These are phyloP conservation scores for Paramecium biaurelia DNA, from an alignment of 73 alveolate genomes.

Conservation along the genomic window DNA sequence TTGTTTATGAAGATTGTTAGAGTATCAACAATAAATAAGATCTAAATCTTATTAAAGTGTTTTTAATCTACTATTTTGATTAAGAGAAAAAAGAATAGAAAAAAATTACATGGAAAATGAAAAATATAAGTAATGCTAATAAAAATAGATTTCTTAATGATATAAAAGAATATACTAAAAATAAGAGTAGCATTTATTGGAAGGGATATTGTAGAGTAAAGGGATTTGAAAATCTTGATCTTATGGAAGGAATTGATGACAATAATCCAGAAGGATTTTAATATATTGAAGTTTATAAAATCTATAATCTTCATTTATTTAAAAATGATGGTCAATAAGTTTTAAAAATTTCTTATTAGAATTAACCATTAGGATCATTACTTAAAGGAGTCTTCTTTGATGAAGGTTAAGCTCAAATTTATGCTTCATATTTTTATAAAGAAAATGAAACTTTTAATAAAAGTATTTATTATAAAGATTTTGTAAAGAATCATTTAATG, in stretches of 20 bases:
- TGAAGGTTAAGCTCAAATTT: slow-evolving; percentile 9
- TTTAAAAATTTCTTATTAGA: neutral
- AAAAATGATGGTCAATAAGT: neutral
- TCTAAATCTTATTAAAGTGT: slow-evolving; percentile 49
- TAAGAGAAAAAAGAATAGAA: neutral
- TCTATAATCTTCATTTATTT: slow-evolving; percentile 41
- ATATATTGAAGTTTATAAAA: slow-evolving; percentile 60
- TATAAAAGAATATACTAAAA: neutral
- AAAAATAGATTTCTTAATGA: slow-evolving; percentile 9
- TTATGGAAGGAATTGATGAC: slow-evolving; percentile 32
- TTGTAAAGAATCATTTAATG: slow-evolving; percentile 34
- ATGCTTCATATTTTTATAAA: slow-evolving; percentile 57
- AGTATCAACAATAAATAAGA: slow-evolving; percentile 32
- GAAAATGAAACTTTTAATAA: neutral
- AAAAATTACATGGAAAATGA: slow-evolving; percentile 47
- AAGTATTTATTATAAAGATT: slow-evolving; percentile 13
- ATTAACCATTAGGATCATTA: slow-evolving; percentile 49
- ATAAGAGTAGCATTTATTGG: slow-evolving; percentile 33
- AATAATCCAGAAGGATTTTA: neutral
- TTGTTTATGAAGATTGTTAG: neutral
- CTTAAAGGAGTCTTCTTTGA: slow-evolving; percentile 59
- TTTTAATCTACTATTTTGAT: slow-evolving; percentile 44
- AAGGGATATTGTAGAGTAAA: slow-evolving; percentile 56
- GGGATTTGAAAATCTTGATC: slow-evolving; percentile 56
- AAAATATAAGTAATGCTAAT: neutral